Base-by-base conservation (phyloP, 2,329 filamentous ascomycete genomes). In the Colletotrichum falcatum region DNA sequence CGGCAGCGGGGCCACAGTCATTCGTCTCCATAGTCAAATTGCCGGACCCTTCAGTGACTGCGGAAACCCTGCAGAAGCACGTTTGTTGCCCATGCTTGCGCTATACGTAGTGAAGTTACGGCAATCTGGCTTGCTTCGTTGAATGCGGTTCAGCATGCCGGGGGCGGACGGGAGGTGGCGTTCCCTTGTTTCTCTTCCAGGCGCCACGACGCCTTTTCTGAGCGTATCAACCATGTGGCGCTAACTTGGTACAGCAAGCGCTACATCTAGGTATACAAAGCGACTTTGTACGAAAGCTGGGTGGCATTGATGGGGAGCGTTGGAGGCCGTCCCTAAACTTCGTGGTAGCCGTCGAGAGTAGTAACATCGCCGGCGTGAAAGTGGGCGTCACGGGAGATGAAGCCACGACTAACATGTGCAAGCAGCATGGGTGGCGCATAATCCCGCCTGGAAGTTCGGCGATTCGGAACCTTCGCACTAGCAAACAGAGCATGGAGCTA, bases 1-100 rank as follows among this genome's bases (percentile, higher is more conserved):
- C 59, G 46, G 67, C 58, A 68, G 68, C 68, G 65, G 68, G 64
- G 64, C 68, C 60, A 58, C 53, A 53, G 28, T 68, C 59, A 67
- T 48, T 63, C 53, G 59, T 59, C 51, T 23, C 58, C 46, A 48
- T 58, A 26, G 28, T 49, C 60, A 46, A 46, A 69, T 18, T 18
- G 26, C 37, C 54, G 46, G 48, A 37, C 35, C 11, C 46, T 18
- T 54, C 5, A 23, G 11, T 53, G 37, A 53, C 53, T 18, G 18
- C 8, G 9, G 26, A 9, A 28, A 30, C 46, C 64, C 67, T 59
- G 58, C 30, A 59, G 28, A 49, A 30, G 33, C 33, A 30, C 49
- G n/a, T 35, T 8, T 33, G 20, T 20, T 14, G 16, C 28, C 61
- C 46, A 26, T 35, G n/a, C n/a, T n/a, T n/a, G n/a, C n/a, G n/a